Percentiles rank a stretch among this genome's conserved stretches.
These are phyloP conservation scores for Colletotrichum eremochloae DNA, from an alignment of 2,329 filamentous ascomycete genomes.

Conservation along the genomic window DNA sequence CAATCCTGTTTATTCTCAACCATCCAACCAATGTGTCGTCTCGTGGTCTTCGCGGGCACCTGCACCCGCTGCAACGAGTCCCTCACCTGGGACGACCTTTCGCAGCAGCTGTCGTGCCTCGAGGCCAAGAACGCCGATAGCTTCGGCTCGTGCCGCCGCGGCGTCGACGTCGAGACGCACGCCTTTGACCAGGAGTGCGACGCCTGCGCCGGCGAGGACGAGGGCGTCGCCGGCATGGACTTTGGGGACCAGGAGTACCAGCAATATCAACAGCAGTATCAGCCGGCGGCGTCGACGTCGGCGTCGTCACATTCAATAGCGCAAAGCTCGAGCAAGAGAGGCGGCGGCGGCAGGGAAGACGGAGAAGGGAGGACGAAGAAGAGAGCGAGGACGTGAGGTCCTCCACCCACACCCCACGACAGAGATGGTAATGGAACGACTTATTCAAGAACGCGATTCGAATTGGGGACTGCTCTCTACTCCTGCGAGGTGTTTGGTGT, in stretches of 20 bases:
- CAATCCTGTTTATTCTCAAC: background rate
- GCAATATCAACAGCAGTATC: slow-evolving; percentile 19
- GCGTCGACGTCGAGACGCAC: slow-evolving; percentile 59
- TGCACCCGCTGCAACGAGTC: slow-evolving; percentile 58
- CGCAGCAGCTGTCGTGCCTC: slow-evolving; percentile 62
- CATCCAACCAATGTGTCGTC: slow-evolving; percentile 58
- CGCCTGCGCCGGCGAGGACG: slow-evolving; percentile 57
- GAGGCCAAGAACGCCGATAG: slow-evolving; percentile 62
- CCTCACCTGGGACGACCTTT: slow-evolving; percentile 60
- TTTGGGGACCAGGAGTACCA: slow-evolving; percentile 45
- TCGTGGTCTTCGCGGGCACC: slow-evolving; percentile 58
- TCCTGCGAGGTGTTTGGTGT: slow-evolving; percentile 29
- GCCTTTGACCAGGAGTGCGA: slow-evolving; percentile 63
- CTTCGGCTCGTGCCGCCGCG: slow-evolving; percentile 59
- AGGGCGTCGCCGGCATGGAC: slow-evolving; percentile 58
- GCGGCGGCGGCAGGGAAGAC: slow-evolving; percentile 24
- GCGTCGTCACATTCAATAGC: background rate
- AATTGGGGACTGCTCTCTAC: background rate
- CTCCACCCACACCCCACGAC: no score
- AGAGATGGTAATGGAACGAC: background rate
- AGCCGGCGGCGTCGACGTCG: background rate
- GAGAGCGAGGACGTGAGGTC: slow-evolving; percentile 32
- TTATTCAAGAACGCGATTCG: background rate
- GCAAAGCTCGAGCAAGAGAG: slow-evolving; percentile 13
- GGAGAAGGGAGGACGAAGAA: slow-evolving; percentile 24